Conservation (phyloP, 805 yeast genomes). For the Candida wancherniae region DNA sequence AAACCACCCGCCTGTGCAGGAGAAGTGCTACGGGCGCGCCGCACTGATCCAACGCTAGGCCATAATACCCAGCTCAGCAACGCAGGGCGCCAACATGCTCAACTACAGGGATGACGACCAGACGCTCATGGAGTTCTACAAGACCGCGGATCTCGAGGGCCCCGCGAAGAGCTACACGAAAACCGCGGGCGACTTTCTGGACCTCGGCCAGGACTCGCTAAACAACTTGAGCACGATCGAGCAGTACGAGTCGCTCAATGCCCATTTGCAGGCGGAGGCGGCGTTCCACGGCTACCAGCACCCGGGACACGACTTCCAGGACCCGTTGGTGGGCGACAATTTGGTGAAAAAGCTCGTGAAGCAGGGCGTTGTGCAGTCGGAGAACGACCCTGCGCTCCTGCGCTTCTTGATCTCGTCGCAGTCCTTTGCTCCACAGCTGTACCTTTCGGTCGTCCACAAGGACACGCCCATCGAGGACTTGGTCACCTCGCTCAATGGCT, state of each 20-base stretch:
- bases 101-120: constrained; percentile 28
- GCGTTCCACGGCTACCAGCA: constrained; percentile 9
- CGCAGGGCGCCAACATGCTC: constrained; percentile 27
- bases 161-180: constrained; percentile 16
- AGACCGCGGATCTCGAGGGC: constrained; percentile 23
- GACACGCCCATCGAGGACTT: constrained; percentile 36
- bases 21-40: too few species aligned
- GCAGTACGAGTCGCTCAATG: constrained; percentile 28
- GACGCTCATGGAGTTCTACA: constrained; percentile 28
- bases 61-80: too few species aligned
- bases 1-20: too few species aligned
- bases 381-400: constrained; percentile 27
- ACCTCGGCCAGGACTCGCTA: constrained; percentile 14
- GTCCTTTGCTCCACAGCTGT: constrained; percentile 32
- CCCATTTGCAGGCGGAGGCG: constrained; percentile 18
- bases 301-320: constrained; percentile 24
- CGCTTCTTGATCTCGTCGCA: constrained; percentile 34
- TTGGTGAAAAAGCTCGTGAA: constrained; percentile 24
- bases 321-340: constrained; percentile 31
- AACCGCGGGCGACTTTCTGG: constrained; percentile 9
- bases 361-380: constrained; percentile 21
- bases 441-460: constrained; percentile 32
- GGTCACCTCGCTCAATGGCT: constrained; percentile 22
- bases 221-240: constrained; percentile 22
- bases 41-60: too few species aligned